These are phyloP conservation scores for Puccinia polysora DNA, from an alignment of 1,284 basidiomycete species.

Conservation along the genomic window DNA sequence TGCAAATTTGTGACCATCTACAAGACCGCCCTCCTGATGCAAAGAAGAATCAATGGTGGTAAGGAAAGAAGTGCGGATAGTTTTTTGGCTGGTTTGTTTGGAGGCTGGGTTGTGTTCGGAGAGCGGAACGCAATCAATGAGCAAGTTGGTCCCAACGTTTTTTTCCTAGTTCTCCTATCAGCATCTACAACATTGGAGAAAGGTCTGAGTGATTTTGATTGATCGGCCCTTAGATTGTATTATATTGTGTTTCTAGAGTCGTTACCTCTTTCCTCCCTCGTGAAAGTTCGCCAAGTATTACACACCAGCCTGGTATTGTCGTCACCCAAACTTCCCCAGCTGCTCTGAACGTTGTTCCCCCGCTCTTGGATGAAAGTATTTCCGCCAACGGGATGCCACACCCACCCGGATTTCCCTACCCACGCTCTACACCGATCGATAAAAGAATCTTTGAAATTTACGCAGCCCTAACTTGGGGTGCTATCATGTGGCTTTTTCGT, in stretches of 20 bases:
- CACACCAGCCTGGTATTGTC: slow-evolving; percentile 51
- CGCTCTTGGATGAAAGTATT: slow-evolving; percentile 51
- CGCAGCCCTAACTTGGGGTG: slow-evolving; percentile 84
- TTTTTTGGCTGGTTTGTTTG: slow-evolving; percentile 84
- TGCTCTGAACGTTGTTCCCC: slow-evolving; percentile 50
- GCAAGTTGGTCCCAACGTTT: slow-evolving; percentile 63
- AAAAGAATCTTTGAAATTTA: slow-evolving; percentile 76
- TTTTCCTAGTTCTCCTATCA: slow-evolving; percentile 51
- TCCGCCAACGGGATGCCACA: slow-evolving; percentile 51
- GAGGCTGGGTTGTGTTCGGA: slow-evolving; percentile 88
- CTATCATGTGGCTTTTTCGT: slow-evolving; percentile 95
- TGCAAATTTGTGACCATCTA: slow-evolving; percentile 90
- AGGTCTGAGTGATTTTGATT: background rate
- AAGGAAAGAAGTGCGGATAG: slow-evolving; percentile 76
- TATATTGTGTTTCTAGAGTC: slow-evolving; percentile 60
- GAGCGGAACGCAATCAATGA: slow-evolving; percentile 95
- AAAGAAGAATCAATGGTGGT: slow-evolving; percentile 66
- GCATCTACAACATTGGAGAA: no score
- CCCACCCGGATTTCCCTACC: slow-evolving; percentile 53
- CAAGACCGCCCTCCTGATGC: slow-evolving; percentile 76
- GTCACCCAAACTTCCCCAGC: slow-evolving; percentile 47
- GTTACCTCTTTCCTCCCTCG: slow-evolving; percentile 50
- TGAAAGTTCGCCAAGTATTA: slow-evolving; percentile 44
- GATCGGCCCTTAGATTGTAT: slow-evolving; percentile 68
- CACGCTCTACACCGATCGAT: slow-evolving; percentile 71